Evolutionary conservation across 768 basidiomycete genomes (phyloP), one percentile per base, ranked within the genome.

Genomic region (Collybia sordida): DNA sequence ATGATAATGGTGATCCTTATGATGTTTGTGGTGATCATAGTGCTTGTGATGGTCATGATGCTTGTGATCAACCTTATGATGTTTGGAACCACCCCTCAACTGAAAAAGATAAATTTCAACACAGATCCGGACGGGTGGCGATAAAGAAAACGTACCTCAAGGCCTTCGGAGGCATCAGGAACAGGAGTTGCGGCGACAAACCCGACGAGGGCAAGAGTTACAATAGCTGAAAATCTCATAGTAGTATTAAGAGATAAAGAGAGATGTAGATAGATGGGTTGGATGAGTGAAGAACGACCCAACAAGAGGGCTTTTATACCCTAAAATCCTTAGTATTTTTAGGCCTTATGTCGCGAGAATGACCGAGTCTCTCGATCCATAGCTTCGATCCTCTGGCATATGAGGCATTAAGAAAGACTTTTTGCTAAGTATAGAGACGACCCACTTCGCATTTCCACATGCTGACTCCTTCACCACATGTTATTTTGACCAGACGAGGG

Each of bases 181-280:
- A 38, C 36, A 7, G 46, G 46, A 15, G 12, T 39, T 34, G 46
- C 46, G 34, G 24, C 25, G 22, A 36, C 46, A 3, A 47, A 14
- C 15, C 46, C 46, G 7, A 47, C 21, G 36, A 47, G 22, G 38
- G 46, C 46, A 8, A 45, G 43, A 25, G 28, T 11, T 19, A 35
- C 23, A 6, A 45, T 17, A 25, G 28, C 12, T 18, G 43, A 23
- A 11, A 45, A 12, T 27, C 19, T 45, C 43, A 45, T 45, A 8
- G 39, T 1, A 4, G 11, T 41, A 25, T 4, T 45, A 14, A 45
- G 22, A 45, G 25, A n/a, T 9, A 35, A 28, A 1, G 25, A 25
- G 23, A 19, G 25, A 45, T 45, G 43, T 21, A 6, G 4, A 27
- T 21, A 6, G 4, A 27, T 45, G 43, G 5, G 17, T 18, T 27